These are phyloP conservation scores for Gamarada debralockiae DNA, from an alignment of 495 filamentous ascomycete genomes.

Conservation along the genomic window DNA sequence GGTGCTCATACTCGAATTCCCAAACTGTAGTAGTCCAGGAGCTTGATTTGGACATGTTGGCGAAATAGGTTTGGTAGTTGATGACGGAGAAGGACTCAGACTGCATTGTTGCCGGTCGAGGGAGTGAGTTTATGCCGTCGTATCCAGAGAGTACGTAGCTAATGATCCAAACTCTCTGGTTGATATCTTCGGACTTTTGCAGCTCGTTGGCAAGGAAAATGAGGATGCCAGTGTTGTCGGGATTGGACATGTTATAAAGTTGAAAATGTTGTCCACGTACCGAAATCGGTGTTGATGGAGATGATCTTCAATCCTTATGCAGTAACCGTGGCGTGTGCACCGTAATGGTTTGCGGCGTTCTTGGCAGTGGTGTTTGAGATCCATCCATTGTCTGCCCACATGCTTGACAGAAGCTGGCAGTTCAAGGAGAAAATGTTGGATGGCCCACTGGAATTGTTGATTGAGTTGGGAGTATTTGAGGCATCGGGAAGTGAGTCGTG, in stretches of 20 bases:
- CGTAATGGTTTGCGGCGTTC: constrained; percentile 26
- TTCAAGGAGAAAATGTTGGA: constrained; percentile 22
- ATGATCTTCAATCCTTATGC: constrained; percentile 28
- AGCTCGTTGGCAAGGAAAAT: constrained; percentile 32
- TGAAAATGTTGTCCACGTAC: constrained; percentile 29
- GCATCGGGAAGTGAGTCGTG: constrained; percentile 49
- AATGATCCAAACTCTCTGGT: constrained; percentile 36
- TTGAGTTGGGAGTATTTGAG: not conserved
- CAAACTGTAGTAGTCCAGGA: constrained; percentile 36
- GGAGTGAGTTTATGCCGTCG: constrained; percentile 27
- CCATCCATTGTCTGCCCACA: constrained; percentile 30
- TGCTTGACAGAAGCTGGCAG: constrained; percentile 25
- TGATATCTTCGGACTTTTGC: constrained; percentile 31
- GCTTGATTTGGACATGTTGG: constrained; percentile 42
- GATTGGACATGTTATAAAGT: constrained; percentile 36
- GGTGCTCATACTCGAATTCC: constrained; percentile 53
- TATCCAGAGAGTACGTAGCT: constrained; percentile 34
- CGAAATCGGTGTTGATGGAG: constrained; percentile 32
- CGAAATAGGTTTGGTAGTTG: constrained; percentile 49
- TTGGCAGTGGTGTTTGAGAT: constrained; percentile 18
- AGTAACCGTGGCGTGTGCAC: constrained; percentile 27
- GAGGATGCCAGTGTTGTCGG: constrained; percentile 32
- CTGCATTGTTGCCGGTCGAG: constrained; percentile 32
- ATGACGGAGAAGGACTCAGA: constrained; percentile 48
- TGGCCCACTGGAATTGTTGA: not conserved